phyloP scores from a whole-genome alignment of 495 filamentous ascomycete species.

The Eremomyces bilateralis region DNA sequence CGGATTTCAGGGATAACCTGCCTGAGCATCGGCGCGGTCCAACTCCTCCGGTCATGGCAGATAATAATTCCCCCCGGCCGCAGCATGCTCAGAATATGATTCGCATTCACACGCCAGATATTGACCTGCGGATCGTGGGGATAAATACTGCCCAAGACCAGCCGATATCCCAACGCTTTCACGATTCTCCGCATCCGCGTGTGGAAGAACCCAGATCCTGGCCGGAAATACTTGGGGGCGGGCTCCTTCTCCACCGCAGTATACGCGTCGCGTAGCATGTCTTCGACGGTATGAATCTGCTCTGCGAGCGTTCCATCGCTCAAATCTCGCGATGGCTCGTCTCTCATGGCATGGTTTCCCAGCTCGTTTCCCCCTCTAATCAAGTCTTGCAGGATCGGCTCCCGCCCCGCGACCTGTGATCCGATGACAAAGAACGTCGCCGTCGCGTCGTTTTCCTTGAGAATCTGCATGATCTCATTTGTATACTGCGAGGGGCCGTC shows the following conservation, averaged over 20 bases:
- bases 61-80: slow-evolving; percentile 56
- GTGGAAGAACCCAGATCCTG: slow-evolving; percentile 64
- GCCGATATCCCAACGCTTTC: slow-evolving; percentile 30
- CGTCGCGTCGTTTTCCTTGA: slow-evolving; percentile 24
- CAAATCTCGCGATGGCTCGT: slow-evolving; percentile 40
- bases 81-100: slow-evolving; percentile 59
- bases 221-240: slow-evolving; percentile 44
- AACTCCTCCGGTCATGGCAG: slow-evolving; percentile 59
- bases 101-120: slow-evolving; percentile 45
- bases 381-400: slow-evolving; percentile 34
- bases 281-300: slow-evolving; percentile 24
- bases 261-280: slow-evolving; percentile 34
- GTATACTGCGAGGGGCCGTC: slow-evolving; percentile 61
- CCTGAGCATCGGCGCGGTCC: slow-evolving; percentile 56
- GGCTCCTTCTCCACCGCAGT: slow-evolving; percentile 13
- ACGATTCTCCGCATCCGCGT: slow-evolving; percentile 37
- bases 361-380: slow-evolving; percentile 47
- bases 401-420: slow-evolving; percentile 39
- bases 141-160: slow-evolving; percentile 65
- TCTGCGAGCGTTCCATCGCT: slow-evolving; percentile 12
- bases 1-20: slow-evolving; percentile 46
- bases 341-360: slow-evolving; percentile 69
- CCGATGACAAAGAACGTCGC: slow-evolving; percentile 34
- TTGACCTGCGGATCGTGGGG: slow-evolving; percentile 68
- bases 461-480: slow-evolving; percentile 38